A percentile compares a stretch with the other conserved stretches of the same genome.
Evolutionary conservation across 768 basidiomycete species (phyloP).

Genomic region (Phanerodontia chrysosporium): DNA sequence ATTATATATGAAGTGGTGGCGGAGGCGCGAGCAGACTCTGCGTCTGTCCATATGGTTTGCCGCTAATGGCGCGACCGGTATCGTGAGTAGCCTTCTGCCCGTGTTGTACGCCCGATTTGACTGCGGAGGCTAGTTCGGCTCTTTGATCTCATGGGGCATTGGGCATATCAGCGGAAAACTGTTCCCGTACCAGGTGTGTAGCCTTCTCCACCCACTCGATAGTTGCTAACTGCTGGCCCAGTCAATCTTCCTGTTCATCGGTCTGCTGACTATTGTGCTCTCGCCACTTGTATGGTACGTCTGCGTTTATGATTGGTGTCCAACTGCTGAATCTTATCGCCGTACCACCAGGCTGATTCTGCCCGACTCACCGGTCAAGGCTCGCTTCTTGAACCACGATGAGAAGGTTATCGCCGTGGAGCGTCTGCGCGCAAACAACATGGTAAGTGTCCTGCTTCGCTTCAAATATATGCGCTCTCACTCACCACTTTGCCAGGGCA

Average conservation of each 20-base stretch:
- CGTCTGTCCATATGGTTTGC: constrained; percentile 40
- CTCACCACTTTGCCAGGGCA: constrained; percentile 23
- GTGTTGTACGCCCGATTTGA: neutral
- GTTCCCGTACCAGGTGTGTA: constrained; percentile 35
- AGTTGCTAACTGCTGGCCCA: constrained; percentile 11
- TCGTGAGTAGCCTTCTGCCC: constrained; percentile 26
- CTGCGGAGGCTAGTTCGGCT: constrained; percentile 32
- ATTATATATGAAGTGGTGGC: constrained; percentile 34
- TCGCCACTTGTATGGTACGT: constrained; percentile 35
- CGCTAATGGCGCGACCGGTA: constrained; percentile 38
- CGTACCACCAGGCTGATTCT: constrained; percentile 30
- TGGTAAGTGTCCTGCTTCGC: constrained; percentile 16
- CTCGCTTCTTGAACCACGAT: constrained; percentile 35
- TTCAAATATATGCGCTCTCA: neutral
- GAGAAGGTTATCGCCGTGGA: constrained; percentile 40
- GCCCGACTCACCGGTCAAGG: constrained; percentile 40
- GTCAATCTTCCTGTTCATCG: constrained; percentile 44
- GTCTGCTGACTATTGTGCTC: constrained; percentile 34
- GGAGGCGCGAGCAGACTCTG: constrained; percentile 42
- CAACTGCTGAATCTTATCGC: too few relatives aligned
- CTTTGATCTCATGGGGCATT: constrained; percentile 38
- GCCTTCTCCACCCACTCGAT: too few relatives aligned
- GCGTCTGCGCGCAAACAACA: constrained; percentile 38
- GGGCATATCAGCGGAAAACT: constrained; percentile 36
- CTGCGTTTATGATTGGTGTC: neutral